These are phyloP conservation scores for Erodium trifolium DNA, from an alignment of 441 rosid genomes.

Conservation along the genomic window DNA sequence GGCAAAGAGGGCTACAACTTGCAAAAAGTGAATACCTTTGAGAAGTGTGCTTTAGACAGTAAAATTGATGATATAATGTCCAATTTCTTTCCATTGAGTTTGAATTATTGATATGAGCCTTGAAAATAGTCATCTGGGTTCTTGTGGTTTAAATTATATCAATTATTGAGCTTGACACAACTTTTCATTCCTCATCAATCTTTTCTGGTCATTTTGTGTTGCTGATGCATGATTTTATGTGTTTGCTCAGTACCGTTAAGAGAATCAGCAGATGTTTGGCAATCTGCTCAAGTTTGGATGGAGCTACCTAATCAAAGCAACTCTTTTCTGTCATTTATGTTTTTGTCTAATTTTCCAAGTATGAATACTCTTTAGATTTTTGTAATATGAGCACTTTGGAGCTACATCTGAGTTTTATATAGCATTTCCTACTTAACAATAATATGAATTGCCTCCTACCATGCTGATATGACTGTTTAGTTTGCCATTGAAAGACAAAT, in stretches of 20 bases:
- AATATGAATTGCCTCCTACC: background rate
- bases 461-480: background rate
- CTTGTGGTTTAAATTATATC: background rate
- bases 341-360: background rate
- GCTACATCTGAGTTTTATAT: background rate
- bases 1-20: too few species aligned
- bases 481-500: background rate
- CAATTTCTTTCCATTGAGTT: background rate
- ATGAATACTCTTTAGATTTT: background rate
- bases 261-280: background rate
- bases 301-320: background rate
- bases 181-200: background rate
- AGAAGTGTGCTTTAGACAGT: background rate
- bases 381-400: background rate
- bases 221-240: background rate
- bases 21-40: background rate
- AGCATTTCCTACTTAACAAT: background rate
- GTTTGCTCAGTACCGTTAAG: background rate
- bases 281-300: background rate
- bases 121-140: too few species aligned
- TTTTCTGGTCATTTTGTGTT: too few species aligned
- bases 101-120: background rate
- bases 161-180: too few species aligned
- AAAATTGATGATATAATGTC: background rate
- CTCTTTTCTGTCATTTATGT: background rate